These are phyloP conservation scores for Insectozyma bohioensis DNA, from an alignment of 1,139 yeast species.

Conservation along the genomic window DNA sequence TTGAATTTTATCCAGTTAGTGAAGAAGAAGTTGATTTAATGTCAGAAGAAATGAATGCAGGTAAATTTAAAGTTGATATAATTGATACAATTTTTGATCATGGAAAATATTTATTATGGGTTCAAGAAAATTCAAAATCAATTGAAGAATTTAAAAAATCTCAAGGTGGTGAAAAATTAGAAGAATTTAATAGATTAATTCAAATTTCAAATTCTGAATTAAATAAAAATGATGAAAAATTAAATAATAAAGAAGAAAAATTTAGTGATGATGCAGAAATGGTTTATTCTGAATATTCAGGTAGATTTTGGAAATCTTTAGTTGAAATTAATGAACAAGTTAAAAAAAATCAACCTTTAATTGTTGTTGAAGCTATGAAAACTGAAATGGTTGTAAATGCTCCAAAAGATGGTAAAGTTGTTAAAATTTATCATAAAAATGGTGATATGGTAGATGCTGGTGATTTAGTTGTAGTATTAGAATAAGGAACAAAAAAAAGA, in stretches of 20 bases:
- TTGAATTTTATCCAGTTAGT: slow-evolving; percentile 87
- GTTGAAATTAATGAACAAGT: slow-evolving; percentile 81
- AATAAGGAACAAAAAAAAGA: slow-evolving; percentile 17
- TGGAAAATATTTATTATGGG: slow-evolving; percentile 74
- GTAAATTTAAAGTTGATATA: slow-evolving; percentile 73
- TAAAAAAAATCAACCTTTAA: slow-evolving; percentile 70
- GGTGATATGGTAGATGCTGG: slow-evolving; percentile 98
- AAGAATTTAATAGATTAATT: slow-evolving; percentile 79
- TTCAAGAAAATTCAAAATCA: slow-evolving; percentile 66
- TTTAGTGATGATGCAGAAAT: slow-evolving; percentile 75
- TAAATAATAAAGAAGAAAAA: slow-evolving; percentile 40
- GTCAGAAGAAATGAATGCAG: slow-evolving; percentile 77
- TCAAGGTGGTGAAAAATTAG: slow-evolving; percentile 79
- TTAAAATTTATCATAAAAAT: slow-evolving; percentile 72
- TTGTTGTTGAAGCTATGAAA: slow-evolving; percentile 97
- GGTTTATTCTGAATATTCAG: slow-evolving; percentile 92
- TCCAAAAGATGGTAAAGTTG: slow-evolving; percentile 71
- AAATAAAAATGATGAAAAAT: slow-evolving; percentile 43
- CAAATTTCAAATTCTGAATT: slow-evolving; percentile 82
- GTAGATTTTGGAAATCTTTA: slow-evolving; percentile 93
- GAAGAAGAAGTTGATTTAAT: slow-evolving; percentile 76
- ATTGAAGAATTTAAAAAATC: slow-evolving; percentile 66
- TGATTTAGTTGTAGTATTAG: slow-evolving; percentile 81
- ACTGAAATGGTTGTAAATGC: slow-evolving; percentile 91
- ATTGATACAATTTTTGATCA: slow-evolving; percentile 82